A percentile compares a stretch with the other conserved stretches of the same genome.
phyloP scores from a whole-genome alignment of 108 stramenopile species.

The Nitzschia putrida region DNA sequence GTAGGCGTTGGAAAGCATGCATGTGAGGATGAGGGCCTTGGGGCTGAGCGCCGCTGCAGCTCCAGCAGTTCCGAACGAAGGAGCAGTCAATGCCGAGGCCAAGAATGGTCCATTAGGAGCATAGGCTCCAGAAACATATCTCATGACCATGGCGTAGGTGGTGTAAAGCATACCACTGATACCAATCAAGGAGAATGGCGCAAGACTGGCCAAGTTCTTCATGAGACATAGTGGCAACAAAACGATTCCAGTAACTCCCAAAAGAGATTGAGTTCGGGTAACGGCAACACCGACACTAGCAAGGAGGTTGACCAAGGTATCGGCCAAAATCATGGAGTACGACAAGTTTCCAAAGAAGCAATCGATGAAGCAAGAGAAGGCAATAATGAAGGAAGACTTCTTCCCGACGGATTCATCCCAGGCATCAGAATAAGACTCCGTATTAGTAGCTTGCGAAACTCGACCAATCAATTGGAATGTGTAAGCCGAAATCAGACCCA shows the following conservation, averaged over 20 bases:
- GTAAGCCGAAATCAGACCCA: constrained; percentile 88
- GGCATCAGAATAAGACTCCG: constrained; percentile 83
- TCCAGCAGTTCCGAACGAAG: constrained; percentile 70
- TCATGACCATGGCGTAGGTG: constrained; percentile 75
- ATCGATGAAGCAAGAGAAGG: constrained; percentile 65
- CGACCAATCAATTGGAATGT: constrained; percentile 88
- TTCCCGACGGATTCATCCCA: constrained; percentile 88
- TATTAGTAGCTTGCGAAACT: constrained; percentile 68
- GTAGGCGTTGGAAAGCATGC: constrained; percentile 95
- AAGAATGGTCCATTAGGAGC: constrained; percentile 71
- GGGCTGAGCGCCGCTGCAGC: constrained; percentile 71
- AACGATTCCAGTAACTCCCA: constrained; percentile 71
- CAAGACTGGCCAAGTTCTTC: constrained; percentile 78
- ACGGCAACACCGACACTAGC: constrained; percentile 64
- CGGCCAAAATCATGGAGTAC: constrained; percentile 95
- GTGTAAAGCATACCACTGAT: constrained; percentile 88
- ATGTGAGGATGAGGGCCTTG: constrained; percentile 81
- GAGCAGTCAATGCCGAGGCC: constrained; percentile 40
- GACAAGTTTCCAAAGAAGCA: constrained; percentile 86
- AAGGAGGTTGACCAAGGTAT: constrained; percentile 73
- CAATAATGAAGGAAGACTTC: constrained; percentile 70
- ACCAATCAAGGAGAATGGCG: constrained; percentile 84
- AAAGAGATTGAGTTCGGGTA: constrained; percentile 59
- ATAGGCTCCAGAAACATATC: constrained; percentile 85
- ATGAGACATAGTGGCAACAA: constrained; percentile 93